These are phyloP conservation scores for Solanum virginianum DNA, from an alignment of 257 asterid genomes.

Conservation along the genomic window DNA sequence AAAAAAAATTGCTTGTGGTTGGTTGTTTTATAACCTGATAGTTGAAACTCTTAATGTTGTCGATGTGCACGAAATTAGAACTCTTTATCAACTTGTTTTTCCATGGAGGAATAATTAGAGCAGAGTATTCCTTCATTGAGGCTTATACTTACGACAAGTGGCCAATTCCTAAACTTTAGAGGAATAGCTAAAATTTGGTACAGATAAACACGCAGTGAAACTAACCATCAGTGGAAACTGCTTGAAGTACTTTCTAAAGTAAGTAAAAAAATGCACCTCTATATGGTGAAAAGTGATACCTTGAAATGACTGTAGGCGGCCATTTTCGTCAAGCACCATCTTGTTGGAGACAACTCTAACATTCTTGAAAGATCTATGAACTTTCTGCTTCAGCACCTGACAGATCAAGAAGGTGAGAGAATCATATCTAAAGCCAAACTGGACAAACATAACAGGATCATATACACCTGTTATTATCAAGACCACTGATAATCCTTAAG, in stretches of 20 bases:
- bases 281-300: conserved; percentile 18
- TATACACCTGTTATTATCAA: neutral
- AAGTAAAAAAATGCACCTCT: neutral
- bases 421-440: conserved; percentile 4
- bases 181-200: neutral
- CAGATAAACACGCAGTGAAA: neutral
- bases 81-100: neutral
- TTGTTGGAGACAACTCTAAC: conserved; percentile 76
- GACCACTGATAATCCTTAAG: neutral
- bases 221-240: neutral
- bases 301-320: conserved; percentile 57
- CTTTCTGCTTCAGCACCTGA: conserved; percentile 85
- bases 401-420: conserved; percentile 10
- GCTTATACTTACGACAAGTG: neutral
- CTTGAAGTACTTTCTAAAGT: neutral
- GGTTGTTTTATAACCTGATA: neutral
- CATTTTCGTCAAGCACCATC: conserved; percentile 74
- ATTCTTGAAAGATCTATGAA: conserved; percentile 74
- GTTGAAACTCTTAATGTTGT: neutral
- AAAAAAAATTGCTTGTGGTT: neutral
- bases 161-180: neutral
- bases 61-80: neutral
- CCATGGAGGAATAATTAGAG: neutral
- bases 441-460: neutral
- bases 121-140: neutral